A percentile compares a stretch with the other conserved stretches of the same genome.
Evolutionary conservation across 345 rosid species (phyloP).

Genomic region (Gossypium sturtianum): DNA sequence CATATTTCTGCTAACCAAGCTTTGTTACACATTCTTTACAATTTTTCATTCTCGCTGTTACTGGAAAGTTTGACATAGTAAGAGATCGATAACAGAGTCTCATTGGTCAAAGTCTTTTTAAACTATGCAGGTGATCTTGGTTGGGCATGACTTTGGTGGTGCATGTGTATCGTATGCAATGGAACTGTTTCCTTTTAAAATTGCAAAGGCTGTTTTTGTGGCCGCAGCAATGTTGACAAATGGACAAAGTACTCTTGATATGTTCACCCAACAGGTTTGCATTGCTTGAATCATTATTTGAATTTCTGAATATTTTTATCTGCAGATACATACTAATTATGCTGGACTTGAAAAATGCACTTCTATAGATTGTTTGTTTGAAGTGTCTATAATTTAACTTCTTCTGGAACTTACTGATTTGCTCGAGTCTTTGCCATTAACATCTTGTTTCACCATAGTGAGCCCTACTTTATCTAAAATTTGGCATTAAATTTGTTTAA

Average conservation of each 20-base stretch:
- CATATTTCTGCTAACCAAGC: neutral
- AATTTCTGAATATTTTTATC: neutral
- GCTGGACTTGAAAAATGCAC: neutral
- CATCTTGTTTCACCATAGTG: slow-evolving; percentile 2
- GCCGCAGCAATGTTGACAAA: slow-evolving; percentile 78
- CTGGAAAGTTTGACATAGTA: neutral
- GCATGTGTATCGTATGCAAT: slow-evolving; percentile 76
- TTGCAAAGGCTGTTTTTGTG: slow-evolving; percentile 67
- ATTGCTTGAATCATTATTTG: neutral
- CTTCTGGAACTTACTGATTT: neutral
- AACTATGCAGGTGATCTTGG: slow-evolving; percentile 72
- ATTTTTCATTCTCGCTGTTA: neutral
- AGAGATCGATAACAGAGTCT: neutral
- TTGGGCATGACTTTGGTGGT: slow-evolving; percentile 95
- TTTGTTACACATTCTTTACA: neutral
- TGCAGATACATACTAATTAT: neutral
- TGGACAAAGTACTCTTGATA: slow-evolving; percentile 74
- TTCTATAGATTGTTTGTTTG: neutral
- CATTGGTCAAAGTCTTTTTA: slow-evolving; percentile 3
- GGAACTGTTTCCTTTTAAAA: slow-evolving; percentile 75
- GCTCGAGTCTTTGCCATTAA: neutral
- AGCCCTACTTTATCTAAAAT: neutral
- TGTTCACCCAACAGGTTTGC: slow-evolving; percentile 66
- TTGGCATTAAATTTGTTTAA: neutral
- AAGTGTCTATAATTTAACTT: neutral